Evolutionary conservation across 805 yeast species (phyloP).

Genomic region (Groenewaldozyma tartarivorans): DNA sequence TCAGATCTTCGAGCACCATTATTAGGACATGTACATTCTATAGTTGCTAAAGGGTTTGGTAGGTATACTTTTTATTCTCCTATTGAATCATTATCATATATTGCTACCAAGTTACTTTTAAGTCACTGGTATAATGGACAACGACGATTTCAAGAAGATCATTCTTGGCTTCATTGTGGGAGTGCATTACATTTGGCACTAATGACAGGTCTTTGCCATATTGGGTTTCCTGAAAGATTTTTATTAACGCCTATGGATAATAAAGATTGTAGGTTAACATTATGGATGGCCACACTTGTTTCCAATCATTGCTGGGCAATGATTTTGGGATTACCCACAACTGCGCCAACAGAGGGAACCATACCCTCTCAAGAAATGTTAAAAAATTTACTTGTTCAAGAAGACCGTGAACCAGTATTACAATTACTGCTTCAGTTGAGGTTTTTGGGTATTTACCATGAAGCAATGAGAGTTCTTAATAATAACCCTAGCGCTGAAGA

Average conservation of each 20-base stretch:
- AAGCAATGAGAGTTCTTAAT: constrained; percentile 1
- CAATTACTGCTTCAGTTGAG: constrained; percentile 1
- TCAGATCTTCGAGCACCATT: constrained; percentile 1
- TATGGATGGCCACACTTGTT: constrained; percentile 6
- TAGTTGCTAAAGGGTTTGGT: not conserved
- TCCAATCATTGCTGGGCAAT: constrained; percentile 2
- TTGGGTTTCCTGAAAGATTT: not conserved
- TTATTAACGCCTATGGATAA: not conserved
- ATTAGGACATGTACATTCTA: constrained; percentile 1
- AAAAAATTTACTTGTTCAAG: not conserved
- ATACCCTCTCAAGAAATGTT: not conserved
- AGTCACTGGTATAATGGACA: constrained; percentile 5
- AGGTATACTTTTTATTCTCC: not conserved
- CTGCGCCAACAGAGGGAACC: not conserved
- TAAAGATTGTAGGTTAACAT: not conserved
- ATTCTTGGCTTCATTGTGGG: constrained; percentile 4
- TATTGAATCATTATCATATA: not conserved
- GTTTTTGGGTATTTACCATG: constrained; percentile 1
- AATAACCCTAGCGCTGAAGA: constrained; percentile 1
- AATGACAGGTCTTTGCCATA: constrained; percentile 4
- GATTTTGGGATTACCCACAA: constrained; percentile 6
- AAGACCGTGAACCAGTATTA: not conserved
- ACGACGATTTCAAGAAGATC: constrained; percentile 3
- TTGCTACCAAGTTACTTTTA: constrained; percentile 2
- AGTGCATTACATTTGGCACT: constrained; percentile 4